phyloP scores from a whole-genome alignment of 2,329 filamentous ascomycete genomes.

The Raffaelea arxii region DNA sequence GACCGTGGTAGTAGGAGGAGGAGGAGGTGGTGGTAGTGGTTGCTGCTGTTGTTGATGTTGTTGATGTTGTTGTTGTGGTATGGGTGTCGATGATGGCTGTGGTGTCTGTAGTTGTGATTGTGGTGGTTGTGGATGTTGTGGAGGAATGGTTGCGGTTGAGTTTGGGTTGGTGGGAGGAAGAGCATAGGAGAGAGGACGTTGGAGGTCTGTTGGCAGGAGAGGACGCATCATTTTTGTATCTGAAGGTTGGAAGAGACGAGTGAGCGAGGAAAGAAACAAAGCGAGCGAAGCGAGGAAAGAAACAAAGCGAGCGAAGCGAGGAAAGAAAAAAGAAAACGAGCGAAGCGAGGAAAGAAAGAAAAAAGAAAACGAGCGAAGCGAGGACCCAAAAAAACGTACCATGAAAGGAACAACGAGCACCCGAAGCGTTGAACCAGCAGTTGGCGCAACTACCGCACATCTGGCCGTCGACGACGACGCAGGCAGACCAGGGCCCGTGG shows the following conservation, averaged over 20 bases:
- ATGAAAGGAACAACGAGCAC: constrained; percentile 50
- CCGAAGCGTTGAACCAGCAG: constrained; percentile 55
- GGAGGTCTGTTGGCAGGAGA: too few species aligned
- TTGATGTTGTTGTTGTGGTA: not conserved
- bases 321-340: too few species aligned
- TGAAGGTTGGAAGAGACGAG: not conserved
- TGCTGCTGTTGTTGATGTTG: not conserved
- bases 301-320: too few species aligned
- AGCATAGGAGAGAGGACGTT: not conserved
- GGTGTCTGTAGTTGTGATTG: not conserved
- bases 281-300: too few species aligned
- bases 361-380: too few species aligned
- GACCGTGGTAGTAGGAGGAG: not conserved
- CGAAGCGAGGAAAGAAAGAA: too few species aligned
- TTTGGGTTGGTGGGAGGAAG: too few species aligned
- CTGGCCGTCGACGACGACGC: constrained; percentile 49
- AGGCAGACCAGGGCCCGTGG: constrained; percentile 48
- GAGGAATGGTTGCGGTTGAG: not conserved
- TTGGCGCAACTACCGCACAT: constrained; percentile 55
- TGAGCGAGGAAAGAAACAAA: too few species aligned
- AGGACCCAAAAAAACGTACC: too few species aligned
- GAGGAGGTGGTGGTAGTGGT: not conserved
- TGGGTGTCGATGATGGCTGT: not conserved
- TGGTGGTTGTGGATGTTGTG: not conserved
- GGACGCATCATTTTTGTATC: too few species aligned